These are phyloP conservation scores for Arthroderma sp. DNA, from an alignment of 2,329 filamentous ascomycete genomes.

Conservation along the genomic window DNA sequence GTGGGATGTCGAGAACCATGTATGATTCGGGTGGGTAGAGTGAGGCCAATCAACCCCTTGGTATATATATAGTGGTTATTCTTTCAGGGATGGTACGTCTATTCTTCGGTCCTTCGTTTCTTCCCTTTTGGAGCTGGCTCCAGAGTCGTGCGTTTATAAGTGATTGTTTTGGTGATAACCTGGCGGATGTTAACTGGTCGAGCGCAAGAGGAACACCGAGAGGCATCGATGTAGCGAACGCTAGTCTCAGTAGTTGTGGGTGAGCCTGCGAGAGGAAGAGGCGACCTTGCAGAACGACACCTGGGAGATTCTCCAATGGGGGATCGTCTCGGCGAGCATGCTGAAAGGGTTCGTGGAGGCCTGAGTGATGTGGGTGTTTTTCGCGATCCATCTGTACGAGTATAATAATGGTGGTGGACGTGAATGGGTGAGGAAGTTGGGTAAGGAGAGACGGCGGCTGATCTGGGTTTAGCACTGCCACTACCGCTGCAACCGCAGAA, in stretches of 20 bases:
- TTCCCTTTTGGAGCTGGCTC: constrained; percentile 86
- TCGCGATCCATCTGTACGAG: constrained; percentile 39
- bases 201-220: constrained; percentile 43
- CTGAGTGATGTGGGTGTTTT: constrained; percentile 42
- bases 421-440: constrained; percentile 23
- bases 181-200: constrained; percentile 62
- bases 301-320: constrained; percentile 54
- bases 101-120: constrained; percentile 53
- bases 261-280: constrained; percentile 60
- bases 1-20: too few relatives aligned
- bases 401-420: constrained; percentile 23
- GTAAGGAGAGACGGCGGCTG: constrained; percentile 46
- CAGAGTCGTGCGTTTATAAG: constrained; percentile 64
- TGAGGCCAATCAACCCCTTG: too few relatives aligned
- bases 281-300: constrained; percentile 54
- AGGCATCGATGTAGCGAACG: constrained; percentile 47
- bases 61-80: too few relatives aligned
- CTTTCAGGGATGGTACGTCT: neutral
- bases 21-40: too few relatives aligned
- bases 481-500: constrained; percentile 40
- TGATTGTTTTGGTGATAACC: constrained; percentile 76
- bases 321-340: constrained; percentile 59
- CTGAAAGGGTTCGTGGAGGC: constrained; percentile 53
- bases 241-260: constrained; percentile 67
- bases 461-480: constrained; percentile 29